Evolutionary conservation across 2,329 filamentous ascomycete genomes (phyloP).

Genomic region (Parastagonospora nodorum): DNA sequence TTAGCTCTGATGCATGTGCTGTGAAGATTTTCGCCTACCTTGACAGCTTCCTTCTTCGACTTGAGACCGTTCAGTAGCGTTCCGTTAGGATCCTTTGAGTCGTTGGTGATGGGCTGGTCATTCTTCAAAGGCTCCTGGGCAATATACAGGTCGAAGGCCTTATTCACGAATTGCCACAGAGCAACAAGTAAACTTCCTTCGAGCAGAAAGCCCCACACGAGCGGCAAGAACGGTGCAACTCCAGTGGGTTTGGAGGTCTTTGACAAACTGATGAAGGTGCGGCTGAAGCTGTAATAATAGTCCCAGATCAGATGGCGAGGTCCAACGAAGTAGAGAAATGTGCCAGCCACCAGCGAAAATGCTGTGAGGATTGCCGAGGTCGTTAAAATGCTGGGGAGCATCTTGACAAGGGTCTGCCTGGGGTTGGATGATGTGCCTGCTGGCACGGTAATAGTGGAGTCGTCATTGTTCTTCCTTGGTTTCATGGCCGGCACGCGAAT

Average conservation of each 20-base stretch:
- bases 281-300: conserved; percentile 71
- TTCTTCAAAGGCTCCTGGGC: conserved; percentile 82
- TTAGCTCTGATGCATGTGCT: conserved; percentile 8
- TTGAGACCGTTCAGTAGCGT: conserved; percentile 84
- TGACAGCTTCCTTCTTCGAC: conserved; percentile 78
- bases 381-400: conserved; percentile 20
- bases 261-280: conserved; percentile 76
- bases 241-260: conserved; percentile 64
- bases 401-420: conserved; percentile 22
- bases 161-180: conserved; percentile 78
- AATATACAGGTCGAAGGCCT: conserved; percentile 79
- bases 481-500: conserved; percentile 56
- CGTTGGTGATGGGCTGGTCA: conserved; percentile 78
- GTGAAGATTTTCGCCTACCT: conserved; percentile 54
- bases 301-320: conserved; percentile 39
- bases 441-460: conserved; percentile 6
- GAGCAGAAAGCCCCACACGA: conserved; percentile 56
- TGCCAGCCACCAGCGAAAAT: conserved; percentile 54
- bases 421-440: conserved; percentile 18
- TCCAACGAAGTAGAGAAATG: conserved; percentile 35
- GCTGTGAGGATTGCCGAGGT: conserved; percentile 36
- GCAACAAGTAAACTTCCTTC: conserved; percentile 71
- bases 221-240: conserved; percentile 59
- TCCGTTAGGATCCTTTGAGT: conserved; percentile 89
- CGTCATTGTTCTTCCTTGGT: conserved; percentile 25